Base-by-base conservation (phyloP, 2,329 filamentous ascomycete species). In the Arthroderma sp. region DNA sequence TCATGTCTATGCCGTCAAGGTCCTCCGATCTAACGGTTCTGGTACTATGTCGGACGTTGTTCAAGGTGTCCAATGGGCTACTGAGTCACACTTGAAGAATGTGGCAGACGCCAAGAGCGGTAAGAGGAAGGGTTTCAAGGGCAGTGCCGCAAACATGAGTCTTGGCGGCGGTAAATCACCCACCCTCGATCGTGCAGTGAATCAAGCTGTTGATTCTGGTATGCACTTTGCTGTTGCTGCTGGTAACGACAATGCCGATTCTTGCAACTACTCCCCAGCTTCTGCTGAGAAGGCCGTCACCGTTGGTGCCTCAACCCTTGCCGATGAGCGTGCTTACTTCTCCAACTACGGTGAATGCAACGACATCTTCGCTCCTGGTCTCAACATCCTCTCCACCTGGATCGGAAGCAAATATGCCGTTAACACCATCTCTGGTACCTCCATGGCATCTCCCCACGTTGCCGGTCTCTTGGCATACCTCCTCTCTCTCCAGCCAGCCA, bases 311-410 rank as follows among this genome's bases (percentile, higher is more conserved):
- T 94, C 87, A 38, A 91, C 85, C 56, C 78, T 98, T 49, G 79
- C 83, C 60, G 91, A 98, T 63, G 85, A 86, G 75, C 89, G 91
- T 70, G 91, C 91, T 53, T 98, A 96, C 79, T 98, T 98, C 81
- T 98, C 93, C 79, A 98, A 98, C 84, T 96, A 81, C 68, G 91
- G 91, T 67, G 91, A 89, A 77, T 98, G 91, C 78, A 94, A 89
- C 65, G 91, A 98, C 70, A 94, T 98, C 75, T 98, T 98, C 61
- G 91, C 88, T 52, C 91, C 91, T 49, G 91, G 91, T 61, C 77
- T 95, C 60, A 94, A 87, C 81, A 94, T 98, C 59, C 78, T 85
- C 58, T 98, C 91, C 53, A 96, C 91, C 65, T 98, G 91, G 91
- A 94, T 94, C 59, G 91, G 93, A 64, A 89, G 83, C 78, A 84